phyloP scores from a whole-genome alignment of 352 stramenopile genomes.

The Globisporangium nagaii region DNA sequence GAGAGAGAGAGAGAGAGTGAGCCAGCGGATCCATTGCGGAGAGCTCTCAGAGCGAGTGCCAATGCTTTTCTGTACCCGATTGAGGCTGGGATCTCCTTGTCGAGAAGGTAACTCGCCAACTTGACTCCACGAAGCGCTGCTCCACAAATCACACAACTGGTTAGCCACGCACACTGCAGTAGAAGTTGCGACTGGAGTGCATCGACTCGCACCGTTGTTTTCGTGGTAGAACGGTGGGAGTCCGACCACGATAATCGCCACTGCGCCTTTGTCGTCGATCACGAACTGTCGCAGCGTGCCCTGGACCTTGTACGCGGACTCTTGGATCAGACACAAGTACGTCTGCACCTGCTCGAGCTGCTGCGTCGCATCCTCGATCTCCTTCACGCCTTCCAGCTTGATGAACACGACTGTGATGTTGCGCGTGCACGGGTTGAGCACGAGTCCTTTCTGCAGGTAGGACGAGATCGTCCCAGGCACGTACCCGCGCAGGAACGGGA shows the following conservation, averaged over 20 bases:
- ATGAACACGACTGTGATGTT: conserved; percentile 74
- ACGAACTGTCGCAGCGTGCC: conserved; percentile 81
- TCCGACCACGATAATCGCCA: conserved; percentile 75
- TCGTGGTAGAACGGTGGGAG: conserved; percentile 80
- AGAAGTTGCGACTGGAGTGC: too few relatives aligned
- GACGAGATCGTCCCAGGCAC: conserved; percentile 67
- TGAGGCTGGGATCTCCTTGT: conserved; percentile 54
- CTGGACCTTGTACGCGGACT: conserved; percentile 75
- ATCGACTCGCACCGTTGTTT: conserved; percentile 75
- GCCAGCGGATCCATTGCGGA: too few relatives aligned
- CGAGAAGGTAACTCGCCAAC: conserved; percentile 52
- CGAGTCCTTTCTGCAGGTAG: conserved; percentile 55
- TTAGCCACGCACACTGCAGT: too few relatives aligned
- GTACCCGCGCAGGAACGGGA: conserved; percentile 58
- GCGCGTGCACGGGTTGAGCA: conserved; percentile 57
- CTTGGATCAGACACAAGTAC: conserved; percentile 61
- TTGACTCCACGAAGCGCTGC: conserved; percentile 59
- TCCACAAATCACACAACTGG: background rate
- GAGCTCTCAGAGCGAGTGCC: too few relatives aligned
- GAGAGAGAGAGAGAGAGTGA: too few relatives aligned
- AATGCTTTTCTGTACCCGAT: too few relatives aligned
- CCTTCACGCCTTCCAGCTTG: conserved; percentile 50
- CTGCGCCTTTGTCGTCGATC: conserved; percentile 82
- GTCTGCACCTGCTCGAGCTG: conserved; percentile 59
- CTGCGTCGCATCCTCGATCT: conserved; percentile 26